Conservation (phyloP, 129 eudicot species). For the Lactuca saligna region DNA sequence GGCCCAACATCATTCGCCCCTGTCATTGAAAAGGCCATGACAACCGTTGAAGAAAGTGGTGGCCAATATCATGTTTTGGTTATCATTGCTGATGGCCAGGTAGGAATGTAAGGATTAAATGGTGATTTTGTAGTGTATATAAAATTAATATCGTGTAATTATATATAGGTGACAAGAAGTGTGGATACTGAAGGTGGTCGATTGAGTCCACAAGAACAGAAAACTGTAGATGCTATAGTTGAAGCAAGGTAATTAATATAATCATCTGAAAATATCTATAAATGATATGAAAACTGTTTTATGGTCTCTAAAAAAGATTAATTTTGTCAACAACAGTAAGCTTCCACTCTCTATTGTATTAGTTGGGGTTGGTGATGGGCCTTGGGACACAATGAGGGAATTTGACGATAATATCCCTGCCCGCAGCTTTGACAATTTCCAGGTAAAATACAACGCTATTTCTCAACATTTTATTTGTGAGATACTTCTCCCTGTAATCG, state of each 20-base stretch:
- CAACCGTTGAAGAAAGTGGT: conserved; percentile 89
- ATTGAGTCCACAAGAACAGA: conserved; percentile 92
- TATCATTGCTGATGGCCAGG: conserved; percentile 99
- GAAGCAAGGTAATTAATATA: conserved; percentile 62
- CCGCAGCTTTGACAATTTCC: conserved; percentile 95
- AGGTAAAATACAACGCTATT: conserved; percentile 46
- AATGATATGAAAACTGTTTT: neutral
- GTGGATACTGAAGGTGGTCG: conserved; percentile 80
- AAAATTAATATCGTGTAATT: neutral
- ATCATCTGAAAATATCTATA: neutral
- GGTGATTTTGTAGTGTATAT: no score
- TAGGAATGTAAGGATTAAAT: conserved; percentile 9
- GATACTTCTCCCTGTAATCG: conserved; percentile 9
- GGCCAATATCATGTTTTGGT: conserved; percentile 95
- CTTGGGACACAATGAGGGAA: conserved; percentile 99
- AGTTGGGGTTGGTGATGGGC: conserved; percentile 99
- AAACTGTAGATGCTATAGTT: conserved; percentile 92
- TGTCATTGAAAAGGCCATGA: conserved; percentile 88
- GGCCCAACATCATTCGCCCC: conserved; percentile 99
- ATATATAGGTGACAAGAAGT: conserved; percentile 85
- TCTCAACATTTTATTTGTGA: neutral
- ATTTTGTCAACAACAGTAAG: conserved; percentile 53
- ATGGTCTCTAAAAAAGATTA: conserved; percentile 19
- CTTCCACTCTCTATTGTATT: conserved; percentile 86
- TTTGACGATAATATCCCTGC: conserved; percentile 96